Conservation (phyloP, 805 yeast species). For the Wickerhamomyces kurtzmanii region DNA sequence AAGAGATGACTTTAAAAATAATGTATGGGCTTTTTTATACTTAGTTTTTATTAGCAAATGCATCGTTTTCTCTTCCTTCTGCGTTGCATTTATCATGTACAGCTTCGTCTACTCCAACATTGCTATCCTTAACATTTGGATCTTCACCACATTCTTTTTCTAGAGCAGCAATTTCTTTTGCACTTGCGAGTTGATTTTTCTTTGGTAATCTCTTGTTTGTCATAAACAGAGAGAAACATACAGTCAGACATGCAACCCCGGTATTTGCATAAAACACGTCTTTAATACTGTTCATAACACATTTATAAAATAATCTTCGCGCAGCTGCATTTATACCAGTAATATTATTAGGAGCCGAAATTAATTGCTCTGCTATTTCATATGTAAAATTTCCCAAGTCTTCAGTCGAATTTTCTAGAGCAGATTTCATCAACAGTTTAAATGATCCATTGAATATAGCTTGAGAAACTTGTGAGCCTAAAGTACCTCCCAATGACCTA, state of each 20-base stretch:
- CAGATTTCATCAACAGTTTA: slow-evolving; percentile 5
- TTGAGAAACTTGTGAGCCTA: slow-evolving; percentile 32
- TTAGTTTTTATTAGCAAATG: too few relatives aligned
- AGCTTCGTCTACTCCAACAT: neutral
- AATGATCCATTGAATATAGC: slow-evolving; percentile 25
- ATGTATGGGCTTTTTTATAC: too few relatives aligned
- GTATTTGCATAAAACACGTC: slow-evolving; percentile 28
- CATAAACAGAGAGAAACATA: slow-evolving; percentile 23
- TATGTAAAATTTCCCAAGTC: neutral
- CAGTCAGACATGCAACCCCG: slow-evolving; percentile 22
- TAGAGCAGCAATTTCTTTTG: neutral
- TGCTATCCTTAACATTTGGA: neutral
- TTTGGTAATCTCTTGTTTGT: slow-evolving; percentile 32
- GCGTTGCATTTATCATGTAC: neutral
- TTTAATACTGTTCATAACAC: slow-evolving; percentile 23
- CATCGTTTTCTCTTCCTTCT: too few relatives aligned
- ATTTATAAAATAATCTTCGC: neutral
- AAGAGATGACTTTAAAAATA: too few relatives aligned
- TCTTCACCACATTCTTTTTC: neutral
- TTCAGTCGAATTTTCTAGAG: neutral
- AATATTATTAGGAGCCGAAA: neutral
- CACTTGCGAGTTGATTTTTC: slow-evolving; percentile 5
- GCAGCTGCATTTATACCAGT: neutral
- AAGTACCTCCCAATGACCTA: slow-evolving; percentile 35
- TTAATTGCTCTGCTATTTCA: neutral